Evolutionary conservation across 1,139 yeast species (phyloP), one percentile per base, ranked within the genome.

Genomic region (Magnusiomyces magnusii): DNA sequence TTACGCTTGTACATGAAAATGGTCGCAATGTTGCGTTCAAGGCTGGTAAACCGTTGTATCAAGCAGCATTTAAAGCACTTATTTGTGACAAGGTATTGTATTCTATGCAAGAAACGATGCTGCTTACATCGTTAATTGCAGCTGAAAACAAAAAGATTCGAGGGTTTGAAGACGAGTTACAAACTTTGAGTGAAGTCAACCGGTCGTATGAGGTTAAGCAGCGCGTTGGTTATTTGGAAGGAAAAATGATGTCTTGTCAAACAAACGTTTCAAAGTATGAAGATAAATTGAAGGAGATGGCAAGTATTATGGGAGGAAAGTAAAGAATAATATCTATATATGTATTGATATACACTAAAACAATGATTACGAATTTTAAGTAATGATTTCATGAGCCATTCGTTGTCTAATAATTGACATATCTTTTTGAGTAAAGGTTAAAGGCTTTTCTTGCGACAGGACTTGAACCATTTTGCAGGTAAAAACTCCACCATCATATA

Each of bases 401-500:
- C 86, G 78, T 54, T 85, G 75, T 64, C 99, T 77, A 62, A 93
- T 76, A 2, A 73, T 69, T 19, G 77, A 77, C 84, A 93, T 91
- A 68, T 91, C 96, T 7, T 76, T 74, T 66, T 87, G 95, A 23
- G 81, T 71, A 68, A 84, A 93, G 2, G 72, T 70, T 73, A 0
- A 76, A 75, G 42, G 72, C 69, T 13, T 75, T 74, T 58, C 81
- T 70, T 21, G 89, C 9, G 68, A 61, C 53, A 88, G 67, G 55
- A 80, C 85, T 57, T 83, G 80, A 0, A 90, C 89, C 61, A 87
- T 86, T 59, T 90, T 82, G 71, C 97, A 87, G 9, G 95, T 82
- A 68, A 92, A 93, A 0, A 93, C 96, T 1, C 99, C 99, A 74
- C 99, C 95, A 71, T 95, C 99, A 65, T 72, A 88, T 0, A 97